phyloP scores from a whole-genome alignment of 768 basidiomycete species.

The Termitomyces sp. region DNA sequence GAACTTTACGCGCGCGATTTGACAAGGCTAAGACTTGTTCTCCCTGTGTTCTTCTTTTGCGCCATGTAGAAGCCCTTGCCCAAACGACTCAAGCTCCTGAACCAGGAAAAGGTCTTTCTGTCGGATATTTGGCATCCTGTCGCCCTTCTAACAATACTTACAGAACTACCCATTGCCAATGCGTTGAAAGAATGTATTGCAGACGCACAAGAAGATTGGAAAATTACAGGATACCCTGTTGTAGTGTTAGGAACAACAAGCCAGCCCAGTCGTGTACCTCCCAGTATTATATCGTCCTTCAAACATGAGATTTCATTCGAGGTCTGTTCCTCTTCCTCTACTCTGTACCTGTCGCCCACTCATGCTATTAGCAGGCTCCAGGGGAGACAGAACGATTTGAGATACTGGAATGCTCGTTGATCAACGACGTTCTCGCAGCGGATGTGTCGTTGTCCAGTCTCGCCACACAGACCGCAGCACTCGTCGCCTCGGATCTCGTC shows the following conservation, averaged over 20 bases:
- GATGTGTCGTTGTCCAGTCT: conserved; percentile 74
- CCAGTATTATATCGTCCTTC: conserved; percentile 62
- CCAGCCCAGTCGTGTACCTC: conserved; percentile 59
- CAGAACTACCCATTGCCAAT: conserved; percentile 54
- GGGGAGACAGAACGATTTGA: conserved; percentile 66
- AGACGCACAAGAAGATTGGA: conserved; percentile 51
- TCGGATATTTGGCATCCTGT: background rate
- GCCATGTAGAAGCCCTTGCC: conserved; percentile 75
- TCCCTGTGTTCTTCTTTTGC: conserved; percentile 79
- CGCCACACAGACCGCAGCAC: conserved; percentile 86
- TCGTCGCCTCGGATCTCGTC: conserved; percentile 76
- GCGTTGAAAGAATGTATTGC: conserved; percentile 60
- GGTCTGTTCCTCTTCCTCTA: conserved; percentile 33
- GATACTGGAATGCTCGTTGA: conserved; percentile 47
- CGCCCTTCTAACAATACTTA: background rate
- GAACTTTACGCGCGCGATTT: conserved; percentile 61
- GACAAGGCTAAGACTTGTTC: conserved; percentile 74
- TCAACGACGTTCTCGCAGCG: conserved; percentile 41
- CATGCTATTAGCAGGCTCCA: conserved; percentile 52
- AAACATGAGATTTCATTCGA: conserved; percentile 81
- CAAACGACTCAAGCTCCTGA: conserved; percentile 62
- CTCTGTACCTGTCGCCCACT: background rate
- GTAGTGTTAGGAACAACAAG: conserved; percentile 71
- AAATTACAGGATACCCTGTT: conserved; percentile 60
- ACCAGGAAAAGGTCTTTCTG: conserved; percentile 52